Evolutionary conservation across 768 basidiomycete species (phyloP), one percentile per base, ranked within the genome.

Genomic region (Tremella fuciformis): DNA sequence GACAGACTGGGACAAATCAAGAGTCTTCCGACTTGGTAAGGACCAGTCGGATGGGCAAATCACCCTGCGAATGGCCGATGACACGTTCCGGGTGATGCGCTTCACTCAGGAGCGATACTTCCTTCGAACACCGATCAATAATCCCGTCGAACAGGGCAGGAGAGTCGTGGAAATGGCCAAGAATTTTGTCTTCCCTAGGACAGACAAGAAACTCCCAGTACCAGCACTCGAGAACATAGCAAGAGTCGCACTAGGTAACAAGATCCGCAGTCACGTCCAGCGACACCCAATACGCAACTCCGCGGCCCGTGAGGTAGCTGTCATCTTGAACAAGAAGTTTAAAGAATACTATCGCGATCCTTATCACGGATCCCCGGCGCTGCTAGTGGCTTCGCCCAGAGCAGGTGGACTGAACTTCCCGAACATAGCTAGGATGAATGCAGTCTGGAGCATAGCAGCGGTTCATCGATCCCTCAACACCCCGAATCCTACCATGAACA

Each of bases 1-100:
- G 15, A 58, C 57, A 9, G 57, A 29, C 8, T 58, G 57, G 57
- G 50, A 58, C 49, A 58, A 58, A 22, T 51, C 49, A 3, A 40
- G 34, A 22, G 13, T 26, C 24, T 58, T 58, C 34, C 13, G 8
- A 8, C 57, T 58, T 7, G 57, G 57, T 8, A 34, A 6, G 29
- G 29, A 34, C 29, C 29, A 34, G 29, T 34, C 29, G 29, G 29
- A 34, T 6, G 29, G 29, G 6, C 29, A 34, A 11, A 34, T 34
- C 29, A 34, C 29, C 6, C 29, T 34, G 29, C 4, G 29, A 34
- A 34, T 34, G 29, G 29, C 29, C 29, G 11, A 34, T 34, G 11
- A 34, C 29, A 6, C 29, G 6, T 4, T 34, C 29, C 29, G 29
- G 11, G 29, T 34, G 29, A 34, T 34, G 29, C 29, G 11, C 4